Evolutionary conservation across 2,329 filamentous ascomycete species (phyloP).

Genomic region (Cercospora citrullina): DNA sequence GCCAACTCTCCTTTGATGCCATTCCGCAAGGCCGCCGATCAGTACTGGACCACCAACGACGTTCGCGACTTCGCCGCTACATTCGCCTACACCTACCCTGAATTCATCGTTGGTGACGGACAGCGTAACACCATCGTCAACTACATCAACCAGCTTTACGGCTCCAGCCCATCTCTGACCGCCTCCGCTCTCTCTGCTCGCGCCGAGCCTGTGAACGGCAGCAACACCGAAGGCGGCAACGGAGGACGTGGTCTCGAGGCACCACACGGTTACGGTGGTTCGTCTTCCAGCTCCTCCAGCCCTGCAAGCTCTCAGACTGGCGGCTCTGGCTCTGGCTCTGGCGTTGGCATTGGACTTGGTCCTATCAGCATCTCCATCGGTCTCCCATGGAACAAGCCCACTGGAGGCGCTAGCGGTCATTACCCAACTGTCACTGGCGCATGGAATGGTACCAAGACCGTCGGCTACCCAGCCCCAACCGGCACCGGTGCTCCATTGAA

Average conservation of each 20-base stretch:
- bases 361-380: conserved; percentile 18
- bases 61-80: conserved; percentile 62
- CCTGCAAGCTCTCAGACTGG: not conserved
- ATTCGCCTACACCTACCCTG: conserved; percentile 75
- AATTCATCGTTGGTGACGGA: conserved; percentile 53
- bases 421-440: conserved; percentile 13
- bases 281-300: conserved; percentile 11
- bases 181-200: conserved; percentile 17
- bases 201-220: conserved; percentile 8
- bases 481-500: conserved; percentile 5
- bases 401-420: not conserved
- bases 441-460: conserved; percentile 17
- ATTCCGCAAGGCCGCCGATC: conserved; percentile 60
- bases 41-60: conserved; percentile 68
- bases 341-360: conserved; percentile 17
- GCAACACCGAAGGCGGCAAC: not conserved
- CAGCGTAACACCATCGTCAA: conserved; percentile 52
- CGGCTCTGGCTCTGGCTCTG: conserved; percentile 5
- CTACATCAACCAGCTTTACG: conserved; percentile 58
- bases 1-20: conserved; percentile 46
- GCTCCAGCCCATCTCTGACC: conserved; percentile 33
- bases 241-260: not conserved
- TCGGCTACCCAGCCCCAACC: conserved; percentile 6
- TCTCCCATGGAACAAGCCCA: conserved; percentile 15
- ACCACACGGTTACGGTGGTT: not conserved